A percentile compares a stretch with the other conserved stretches of the same genome.
Evolutionary conservation across 129 eudicot species (phyloP).

Genomic region (Pulicaria dysenterica): DNA sequence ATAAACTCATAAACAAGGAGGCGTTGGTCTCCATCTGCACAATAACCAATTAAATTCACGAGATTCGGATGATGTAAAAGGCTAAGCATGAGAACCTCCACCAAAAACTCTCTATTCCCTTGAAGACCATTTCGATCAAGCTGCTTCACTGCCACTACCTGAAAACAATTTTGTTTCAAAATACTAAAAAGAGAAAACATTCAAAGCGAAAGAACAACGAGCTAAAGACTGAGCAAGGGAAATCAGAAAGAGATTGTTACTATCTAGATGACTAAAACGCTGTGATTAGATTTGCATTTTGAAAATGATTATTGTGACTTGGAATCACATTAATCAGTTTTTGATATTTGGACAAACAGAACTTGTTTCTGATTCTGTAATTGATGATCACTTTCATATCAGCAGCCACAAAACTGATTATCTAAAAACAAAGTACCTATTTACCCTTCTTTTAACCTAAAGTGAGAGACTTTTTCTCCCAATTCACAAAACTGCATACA

Average conservation of each 20-base stretch:
- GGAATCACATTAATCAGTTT: background rate
- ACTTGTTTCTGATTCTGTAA: background rate
- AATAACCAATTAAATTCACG: constrained; percentile 91
- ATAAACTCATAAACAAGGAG: constrained; percentile 93
- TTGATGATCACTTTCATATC: background rate
- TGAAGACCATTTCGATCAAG: constrained; percentile 94
- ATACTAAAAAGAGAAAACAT: background rate
- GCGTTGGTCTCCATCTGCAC: constrained; percentile 95
- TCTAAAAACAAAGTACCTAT: background rate
- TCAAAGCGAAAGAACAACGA: background rate
- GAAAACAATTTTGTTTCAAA: constrained; percentile 37
- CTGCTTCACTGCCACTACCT: constrained; percentile 93
- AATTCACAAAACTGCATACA: background rate
- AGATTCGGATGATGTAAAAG: constrained; percentile 85
- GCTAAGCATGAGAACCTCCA: constrained; percentile 97
- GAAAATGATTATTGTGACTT: background rate
- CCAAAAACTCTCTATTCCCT: constrained; percentile 90
- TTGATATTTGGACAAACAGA: background rate
- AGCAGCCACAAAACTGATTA: background rate
- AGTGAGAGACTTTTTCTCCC: background rate
- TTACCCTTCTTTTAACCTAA: constrained; percentile 1
- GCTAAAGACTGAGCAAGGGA: no score
- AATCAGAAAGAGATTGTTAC: no score
- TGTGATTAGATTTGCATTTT: background rate
- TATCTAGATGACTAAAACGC: no score